Base-by-base conservation (phyloP, 208 protist genomes). In the Wallacemonas sp. region DNA sequence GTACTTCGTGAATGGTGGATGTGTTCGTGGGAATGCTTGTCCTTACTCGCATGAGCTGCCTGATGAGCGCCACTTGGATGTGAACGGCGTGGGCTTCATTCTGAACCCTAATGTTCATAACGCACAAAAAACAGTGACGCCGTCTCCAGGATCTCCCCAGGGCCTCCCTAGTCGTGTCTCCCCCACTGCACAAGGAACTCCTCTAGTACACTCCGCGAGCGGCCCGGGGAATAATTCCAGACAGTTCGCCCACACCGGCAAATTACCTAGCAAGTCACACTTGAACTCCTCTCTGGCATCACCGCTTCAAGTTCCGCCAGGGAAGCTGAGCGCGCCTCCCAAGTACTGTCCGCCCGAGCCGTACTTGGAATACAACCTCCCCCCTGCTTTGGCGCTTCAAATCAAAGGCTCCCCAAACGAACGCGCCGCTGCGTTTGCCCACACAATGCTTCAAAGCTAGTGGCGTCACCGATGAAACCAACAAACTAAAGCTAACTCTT, bases 91-190 rank as follows among this genome's bases (percentile, higher is more conserved):
- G 11, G 90, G 90, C 9, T 95, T 93, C 60, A 93, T 95, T 74
- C 68, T 95, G 30, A 93, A 95, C 38, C 81, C 87, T 14, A 92
- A 93, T 44, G 90, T 93, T 11, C 90, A 95, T 58, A 95, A 95
- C 60, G 87, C 87, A 11, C 87, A 93, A 67, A 91, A 93, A 70
- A 88, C 87, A 36, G 80, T 95, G 17, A 43, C 83, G 30, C 55
- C 83, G 57, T 67, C 68, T 43, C 47, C 52, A 4, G 52, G 16
- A 16, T 58, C 52, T 41, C 52, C 52, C 4, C 52, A 58, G 32
- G 52, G 52, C 32, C 30, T 58, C 19, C 52, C 52, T 23, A 58
- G 32, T 27, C 9, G 52, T 8, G 52, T 58, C 29, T 58, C 52
- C 24, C 52, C 52, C 5, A 58, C 52, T 5, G 19, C 27, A 11